These are phyloP conservation scores for Andrographis paniculata DNA, from an alignment of 305 asterid species.

Conservation along the genomic window DNA sequence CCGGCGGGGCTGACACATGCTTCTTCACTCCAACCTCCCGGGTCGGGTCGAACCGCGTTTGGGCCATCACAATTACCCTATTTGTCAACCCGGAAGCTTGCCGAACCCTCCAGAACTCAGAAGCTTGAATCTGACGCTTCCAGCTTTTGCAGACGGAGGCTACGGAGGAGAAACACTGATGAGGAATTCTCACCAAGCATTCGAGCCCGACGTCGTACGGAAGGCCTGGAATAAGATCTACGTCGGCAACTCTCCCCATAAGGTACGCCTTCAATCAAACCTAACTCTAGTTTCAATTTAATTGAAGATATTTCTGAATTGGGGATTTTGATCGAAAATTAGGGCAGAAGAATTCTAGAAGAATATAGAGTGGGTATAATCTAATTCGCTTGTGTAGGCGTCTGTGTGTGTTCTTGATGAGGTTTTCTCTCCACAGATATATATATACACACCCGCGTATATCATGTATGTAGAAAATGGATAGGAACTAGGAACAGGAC, in stretches of 20 bases:
- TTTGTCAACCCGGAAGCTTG: conserved; percentile 31
- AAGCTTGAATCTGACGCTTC: conserved; percentile 39
- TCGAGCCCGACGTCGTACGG: conserved; percentile 53
- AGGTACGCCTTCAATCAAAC: neutral
- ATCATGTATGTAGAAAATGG: too few species aligned
- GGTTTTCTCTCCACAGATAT: too few species aligned
- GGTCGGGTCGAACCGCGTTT: conserved; percentile 31
- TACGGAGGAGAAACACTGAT: conserved; percentile 34
- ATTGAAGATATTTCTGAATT: too few species aligned
- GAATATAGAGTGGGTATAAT: too few species aligned
- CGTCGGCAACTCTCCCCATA: neutral
- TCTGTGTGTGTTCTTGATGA: too few species aligned
- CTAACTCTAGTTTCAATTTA: neutral
- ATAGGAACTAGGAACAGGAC: too few species aligned
- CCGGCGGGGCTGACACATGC: conserved; percentile 23
- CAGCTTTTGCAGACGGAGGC: conserved; percentile 50
- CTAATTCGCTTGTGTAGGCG: too few species aligned
- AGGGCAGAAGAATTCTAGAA: neutral
- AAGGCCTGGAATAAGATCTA: conserved; percentile 59
- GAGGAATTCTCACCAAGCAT: conserved; percentile 44
- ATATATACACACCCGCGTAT: too few species aligned
- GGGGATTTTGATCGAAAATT: neutral
- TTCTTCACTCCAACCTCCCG: conserved; percentile 18
- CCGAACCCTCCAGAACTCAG: conserved; percentile 53
- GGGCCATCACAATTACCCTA: conserved; percentile 43